These are phyloP conservation scores for Didymellaceae sp. DNA, from an alignment of 2,329 filamentous ascomycete genomes.

Conservation along the genomic window DNA sequence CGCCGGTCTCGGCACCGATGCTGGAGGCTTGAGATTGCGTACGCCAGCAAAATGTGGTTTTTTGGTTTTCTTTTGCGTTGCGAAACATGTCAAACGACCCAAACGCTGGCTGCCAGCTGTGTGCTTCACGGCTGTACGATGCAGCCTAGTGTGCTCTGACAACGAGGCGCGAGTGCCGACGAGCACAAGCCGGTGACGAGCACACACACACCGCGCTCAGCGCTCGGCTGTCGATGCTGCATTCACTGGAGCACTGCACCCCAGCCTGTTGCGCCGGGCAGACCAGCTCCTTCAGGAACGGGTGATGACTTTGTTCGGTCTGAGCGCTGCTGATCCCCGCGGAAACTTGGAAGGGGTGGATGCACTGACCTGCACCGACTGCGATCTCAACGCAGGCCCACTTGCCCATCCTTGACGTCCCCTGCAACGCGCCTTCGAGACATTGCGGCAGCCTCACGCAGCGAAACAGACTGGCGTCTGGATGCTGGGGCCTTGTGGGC, in stretches of 20 bases:
- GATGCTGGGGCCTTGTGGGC: conserved; percentile 8
- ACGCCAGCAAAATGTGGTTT: conserved; percentile 16
- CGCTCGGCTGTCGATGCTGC: conserved; percentile 23
- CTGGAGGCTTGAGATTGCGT: conserved; percentile 39
- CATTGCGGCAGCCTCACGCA: conserved; percentile 42
- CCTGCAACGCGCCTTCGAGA: conserved; percentile 23
- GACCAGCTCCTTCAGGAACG: conserved; percentile 39
- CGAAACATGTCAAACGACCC: conserved; percentile 42
- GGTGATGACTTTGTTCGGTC: conserved; percentile 28
- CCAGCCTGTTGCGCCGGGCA: conserved; percentile 12
- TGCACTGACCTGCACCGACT: conserved; percentile 11
- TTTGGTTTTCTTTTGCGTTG: conserved; percentile 28
- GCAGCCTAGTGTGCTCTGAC: conserved; percentile 18
- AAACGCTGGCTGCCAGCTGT: conserved; percentile 43
- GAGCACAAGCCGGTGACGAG: conserved; percentile 6
- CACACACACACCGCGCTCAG: conserved; percentile 20
- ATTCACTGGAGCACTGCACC: conserved; percentile 14
- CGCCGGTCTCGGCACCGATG: conserved; percentile 26
- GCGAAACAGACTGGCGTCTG: conserved; percentile 21
- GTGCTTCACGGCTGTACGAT: conserved; percentile 36
- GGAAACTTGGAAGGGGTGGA: conserved; percentile 27
- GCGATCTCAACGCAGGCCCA: conserved; percentile 15
- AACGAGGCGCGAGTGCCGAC: conserved; percentile 29
- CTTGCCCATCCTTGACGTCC: conserved; percentile 11
- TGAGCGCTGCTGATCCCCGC: conserved; percentile 37